Evolutionary conservation across 176 grass and related monocot species (phyloP).

Genomic region (Saccharum spontaneum): DNA sequence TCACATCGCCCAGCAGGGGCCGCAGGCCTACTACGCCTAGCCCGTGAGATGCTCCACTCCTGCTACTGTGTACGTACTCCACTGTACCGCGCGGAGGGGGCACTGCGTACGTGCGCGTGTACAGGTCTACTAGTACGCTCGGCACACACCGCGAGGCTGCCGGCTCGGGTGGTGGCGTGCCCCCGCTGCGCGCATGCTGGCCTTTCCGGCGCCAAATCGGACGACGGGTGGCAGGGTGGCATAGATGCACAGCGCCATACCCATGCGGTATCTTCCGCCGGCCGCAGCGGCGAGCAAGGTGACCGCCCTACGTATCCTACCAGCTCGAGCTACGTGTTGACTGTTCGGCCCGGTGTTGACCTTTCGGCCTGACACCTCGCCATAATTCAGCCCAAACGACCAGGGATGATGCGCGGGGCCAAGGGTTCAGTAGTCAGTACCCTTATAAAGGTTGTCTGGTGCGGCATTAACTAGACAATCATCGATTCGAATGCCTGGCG

Average conservation of each 20-base stretch:
- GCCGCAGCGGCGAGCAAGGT: background rate
- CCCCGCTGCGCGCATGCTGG: background rate
- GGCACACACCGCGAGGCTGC: background rate
- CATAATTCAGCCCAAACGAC: background rate
- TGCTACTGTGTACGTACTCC: no score
- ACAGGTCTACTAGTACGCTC: no score
- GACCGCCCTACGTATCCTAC: background rate
- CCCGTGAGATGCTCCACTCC: background rate
- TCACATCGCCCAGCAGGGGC: background rate
- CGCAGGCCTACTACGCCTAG: background rate
- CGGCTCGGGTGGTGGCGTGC: background rate
- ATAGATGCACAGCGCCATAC: background rate
- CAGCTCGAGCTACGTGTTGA: background rate
- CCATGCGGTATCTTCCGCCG: constrained; percentile 11
- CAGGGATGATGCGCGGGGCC: background rate
- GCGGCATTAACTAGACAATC: no score
- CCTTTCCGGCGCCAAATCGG: constrained; percentile 7
- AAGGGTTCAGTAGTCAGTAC: no score
- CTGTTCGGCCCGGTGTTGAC: background rate
- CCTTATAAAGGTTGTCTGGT: no score
- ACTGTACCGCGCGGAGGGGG: no score
- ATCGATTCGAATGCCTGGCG: no score
- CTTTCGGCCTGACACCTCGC: background rate
- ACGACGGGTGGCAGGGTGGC: background rate
- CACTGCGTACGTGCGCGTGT: no score